Base-by-base conservation (phyloP, 495 filamentous ascomycete genomes). In the Hypoxylon intermedium region DNA sequence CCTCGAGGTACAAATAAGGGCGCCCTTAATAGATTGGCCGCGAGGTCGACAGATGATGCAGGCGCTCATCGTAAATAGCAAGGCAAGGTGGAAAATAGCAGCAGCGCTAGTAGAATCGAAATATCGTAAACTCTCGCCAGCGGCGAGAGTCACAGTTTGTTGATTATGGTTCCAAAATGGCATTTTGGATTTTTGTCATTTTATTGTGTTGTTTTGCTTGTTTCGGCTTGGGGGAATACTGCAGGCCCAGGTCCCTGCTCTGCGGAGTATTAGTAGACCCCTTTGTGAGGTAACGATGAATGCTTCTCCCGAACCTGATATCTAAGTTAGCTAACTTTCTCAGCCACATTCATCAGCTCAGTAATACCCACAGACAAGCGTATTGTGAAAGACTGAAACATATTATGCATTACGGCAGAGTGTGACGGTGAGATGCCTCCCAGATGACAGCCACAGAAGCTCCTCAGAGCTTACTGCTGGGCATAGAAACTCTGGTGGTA, bases 401-500 rank as follows among this genome's bases (percentile, higher is more conserved):
- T 1, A 15, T 18, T 2, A 38, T 18, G 34, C 20, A 12, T 9
- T 9, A 12, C 40, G 40, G 18, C 9, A 21, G 20, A 44, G 20
- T 13, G 28, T 6, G 23, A 13, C 23, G 1, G 16, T 30, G 13
- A 7, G 1, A 15, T 30, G 13, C 16, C 7, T 24, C 20, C 19
- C 45, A n/a, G n/a, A 34, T 42, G 26, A 52, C 9, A 9, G 9
- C 11, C 34, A 20, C 26, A 42, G 37, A 28, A 21, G 16, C 48
- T 30, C 16, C n/a, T 5, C 28, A 24, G n/a, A 28, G 26, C 46
- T 53, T 60, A 74, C 56, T 67, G 63, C 7, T 52, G 44, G 5
- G 40, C 26, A 59, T 71, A 74, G 55, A 69, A 68, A 23, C 41
- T 23, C 28, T 70, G 74, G 47, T 71, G 68, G 61, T 67, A 68